Percentiles rank a stretch among this genome's conserved stretches.
phyloP scores from a whole-genome alignment of 1,284 basidiomycete genomes.

The Termitomyces sp. region DNA sequence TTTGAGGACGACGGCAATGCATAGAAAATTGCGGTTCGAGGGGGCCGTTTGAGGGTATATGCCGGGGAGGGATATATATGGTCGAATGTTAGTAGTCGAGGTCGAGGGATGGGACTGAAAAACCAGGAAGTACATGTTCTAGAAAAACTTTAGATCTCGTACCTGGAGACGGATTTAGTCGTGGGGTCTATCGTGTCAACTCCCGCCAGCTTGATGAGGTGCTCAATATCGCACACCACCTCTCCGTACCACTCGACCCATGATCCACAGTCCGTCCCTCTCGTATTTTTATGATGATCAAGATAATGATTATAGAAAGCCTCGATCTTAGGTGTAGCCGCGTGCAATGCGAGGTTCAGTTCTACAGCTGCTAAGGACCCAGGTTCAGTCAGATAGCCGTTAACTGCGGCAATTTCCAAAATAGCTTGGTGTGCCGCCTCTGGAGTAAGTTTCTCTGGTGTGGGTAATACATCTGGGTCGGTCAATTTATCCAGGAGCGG shows the following conservation, averaged over 20 bases:
- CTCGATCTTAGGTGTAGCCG: slow-evolving; percentile 65
- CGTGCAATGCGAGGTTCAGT: slow-evolving; percentile 63
- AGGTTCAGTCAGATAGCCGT: slow-evolving; percentile 44
- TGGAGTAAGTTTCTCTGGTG: slow-evolving; percentile 33
- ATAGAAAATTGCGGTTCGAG: slow-evolving; percentile 69
- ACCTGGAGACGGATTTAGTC: slow-evolving; percentile 4
- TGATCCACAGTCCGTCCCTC: slow-evolving; percentile 51
- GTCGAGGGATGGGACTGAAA: slow-evolving; percentile 25
- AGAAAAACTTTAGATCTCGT: neutral
- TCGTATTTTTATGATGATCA: slow-evolving; percentile 32
- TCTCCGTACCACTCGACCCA: slow-evolving; percentile 90
- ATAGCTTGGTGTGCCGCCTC: slow-evolving; percentile 51
- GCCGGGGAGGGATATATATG: slow-evolving; percentile 53
- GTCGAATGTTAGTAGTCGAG: slow-evolving; percentile 63
- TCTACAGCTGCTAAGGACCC: slow-evolving; percentile 49
- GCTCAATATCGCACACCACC: slow-evolving; percentile 68
- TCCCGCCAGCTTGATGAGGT: slow-evolving; percentile 52
- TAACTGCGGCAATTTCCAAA: slow-evolving; percentile 43
- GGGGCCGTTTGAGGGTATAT: slow-evolving; percentile 35
- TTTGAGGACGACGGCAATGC: slow-evolving; percentile 54
- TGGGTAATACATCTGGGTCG: slow-evolving; percentile 38
- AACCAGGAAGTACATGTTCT: slow-evolving; percentile 1
- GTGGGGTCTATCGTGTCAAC: slow-evolving; percentile 47
- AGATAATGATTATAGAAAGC: slow-evolving; percentile 68
- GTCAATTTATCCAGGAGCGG: slow-evolving; percentile 62